These are phyloP conservation scores for Pharnaceum exiguum DNA, from an alignment of 148 eudicot species.

Conservation along the genomic window DNA sequence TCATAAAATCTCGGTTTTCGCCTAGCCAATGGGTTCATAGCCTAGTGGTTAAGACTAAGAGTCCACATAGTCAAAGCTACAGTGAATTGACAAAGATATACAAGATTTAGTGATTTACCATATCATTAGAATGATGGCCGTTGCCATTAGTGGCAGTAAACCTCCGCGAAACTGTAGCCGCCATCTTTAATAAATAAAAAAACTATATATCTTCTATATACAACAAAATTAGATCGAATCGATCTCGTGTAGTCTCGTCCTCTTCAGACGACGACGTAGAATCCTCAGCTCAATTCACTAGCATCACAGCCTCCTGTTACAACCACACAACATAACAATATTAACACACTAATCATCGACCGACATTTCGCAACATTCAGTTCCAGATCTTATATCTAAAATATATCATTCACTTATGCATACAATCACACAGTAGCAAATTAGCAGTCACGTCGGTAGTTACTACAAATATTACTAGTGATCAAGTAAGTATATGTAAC, in stretches of 20 bases:
- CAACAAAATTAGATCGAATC: background rate
- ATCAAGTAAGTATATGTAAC: too few species aligned
- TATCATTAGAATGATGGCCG: slow-evolving; percentile 48
- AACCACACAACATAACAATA: background rate
- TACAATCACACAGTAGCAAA: too few species aligned
- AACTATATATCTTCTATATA: slow-evolving; percentile 27
- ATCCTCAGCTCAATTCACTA: slow-evolving; percentile 6
- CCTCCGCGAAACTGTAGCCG: slow-evolving; percentile 71
- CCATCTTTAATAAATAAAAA: slow-evolving; percentile 41
- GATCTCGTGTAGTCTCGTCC: slow-evolving; percentile 16
- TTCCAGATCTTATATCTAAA: slow-evolving; percentile 20
- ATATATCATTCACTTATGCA: too few species aligned
- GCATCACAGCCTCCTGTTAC: slow-evolving; percentile 21
- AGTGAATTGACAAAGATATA: too few species aligned
- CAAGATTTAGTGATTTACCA: too few species aligned
- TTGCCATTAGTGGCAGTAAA: slow-evolving; percentile 64
- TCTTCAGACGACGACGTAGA: background rate
- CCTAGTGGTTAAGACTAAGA: too few species aligned
- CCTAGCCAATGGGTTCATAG: too few species aligned
- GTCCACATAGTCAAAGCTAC: too few species aligned
- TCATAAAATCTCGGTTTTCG: too few species aligned
- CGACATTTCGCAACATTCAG: background rate
- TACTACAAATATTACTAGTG: too few species aligned
- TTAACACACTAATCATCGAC: background rate
- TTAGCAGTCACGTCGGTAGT: too few species aligned